Evolutionary conservation across 2,329 filamentous ascomycete genomes (phyloP), one percentile per base, ranked within the genome.

Genomic region (Fusarium buxicola): DNA sequence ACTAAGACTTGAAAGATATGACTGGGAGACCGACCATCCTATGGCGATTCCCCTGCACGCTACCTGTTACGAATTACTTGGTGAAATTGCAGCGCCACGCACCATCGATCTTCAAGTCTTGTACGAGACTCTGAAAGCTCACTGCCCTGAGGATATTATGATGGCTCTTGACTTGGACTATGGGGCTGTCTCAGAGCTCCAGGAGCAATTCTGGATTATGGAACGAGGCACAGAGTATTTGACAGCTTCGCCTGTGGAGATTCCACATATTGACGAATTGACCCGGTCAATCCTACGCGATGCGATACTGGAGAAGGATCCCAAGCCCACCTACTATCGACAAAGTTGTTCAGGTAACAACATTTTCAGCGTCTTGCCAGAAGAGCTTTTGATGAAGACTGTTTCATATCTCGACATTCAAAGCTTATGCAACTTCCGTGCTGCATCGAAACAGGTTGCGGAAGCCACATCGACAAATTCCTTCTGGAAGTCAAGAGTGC

Each of bases 31-130:
- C 10, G 18, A 21, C n/a, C 12, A 40, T 8, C 18, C 21, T 2
- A 18, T 45, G 24, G 35, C 31, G 4, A 40, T 50, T 9, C 57
- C 57, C 2, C 31, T 56, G 12, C 57, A 60, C n/a, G 15, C 32
- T 5, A 21, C 46, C 9, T 60, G 57, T n/a, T 49, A 35, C 7
- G 43, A 56, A 2, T 15, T 60, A 4, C 36, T 60, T 4, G 34
- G 47, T 10, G 30, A 49, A 25, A 47, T 60, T 12, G 11, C 36
- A 8, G 36, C 49, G 21, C 45, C 46, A 2, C 32, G 39, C 8
- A 6, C 16, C 30, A 31, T 60, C 11, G 35, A 60, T 7, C 44
- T 38, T 4, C 40, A 60, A 13, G 24, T 38, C 4, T 15, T 60
- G 2, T 56, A 48, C 13, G 52, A 56, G 13, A 36, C 43, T 6